phyloP scores from a whole-genome alignment of 345 rosid species.

The Gossypium herbaceum region DNA sequence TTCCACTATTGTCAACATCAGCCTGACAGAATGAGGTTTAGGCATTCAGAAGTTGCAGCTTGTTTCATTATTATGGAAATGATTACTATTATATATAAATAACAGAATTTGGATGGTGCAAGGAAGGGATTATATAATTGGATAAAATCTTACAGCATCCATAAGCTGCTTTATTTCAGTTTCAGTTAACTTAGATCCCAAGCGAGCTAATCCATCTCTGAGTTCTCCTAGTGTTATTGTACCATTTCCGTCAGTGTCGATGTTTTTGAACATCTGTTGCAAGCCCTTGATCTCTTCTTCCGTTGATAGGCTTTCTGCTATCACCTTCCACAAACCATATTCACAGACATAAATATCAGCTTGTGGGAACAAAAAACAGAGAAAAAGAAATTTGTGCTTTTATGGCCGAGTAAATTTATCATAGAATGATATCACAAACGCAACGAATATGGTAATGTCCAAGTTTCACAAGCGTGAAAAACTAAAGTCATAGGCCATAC shows the following conservation, averaged over 20 bases:
- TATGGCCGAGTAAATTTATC: neutral
- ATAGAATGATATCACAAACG: neutral
- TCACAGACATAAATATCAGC: constrained; percentile 2
- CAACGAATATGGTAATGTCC: neutral
- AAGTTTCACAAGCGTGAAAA: neutral
- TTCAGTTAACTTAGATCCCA: constrained; percentile 76
- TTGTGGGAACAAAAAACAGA: neutral
- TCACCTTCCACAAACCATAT: constrained; percentile 43
- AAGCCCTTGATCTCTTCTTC: constrained; percentile 88
- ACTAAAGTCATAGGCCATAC: constrained; percentile 25
- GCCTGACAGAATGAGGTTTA: constrained; percentile 44
- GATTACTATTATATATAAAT: neutral
- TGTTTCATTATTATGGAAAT: neutral
- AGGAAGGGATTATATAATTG: neutral
- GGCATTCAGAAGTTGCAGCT: neutral
- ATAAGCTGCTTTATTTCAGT: constrained; percentile 74
- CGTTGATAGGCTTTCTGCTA: constrained; percentile 68
- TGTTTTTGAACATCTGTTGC: constrained; percentile 74
- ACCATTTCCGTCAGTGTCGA: constrained; percentile 84
- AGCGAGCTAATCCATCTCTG: constrained; percentile 54
- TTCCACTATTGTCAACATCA: constrained; percentile 81
- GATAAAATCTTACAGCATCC: constrained; percentile 75
- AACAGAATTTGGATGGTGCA: neutral
- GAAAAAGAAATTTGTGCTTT: neutral
- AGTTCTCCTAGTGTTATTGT: constrained; percentile 83